Evolutionary conservation across 2,329 filamentous ascomycete species (phyloP), one percentile per base, ranked within the genome.

Genomic region (Pseudogymnoascus sp.): DNA sequence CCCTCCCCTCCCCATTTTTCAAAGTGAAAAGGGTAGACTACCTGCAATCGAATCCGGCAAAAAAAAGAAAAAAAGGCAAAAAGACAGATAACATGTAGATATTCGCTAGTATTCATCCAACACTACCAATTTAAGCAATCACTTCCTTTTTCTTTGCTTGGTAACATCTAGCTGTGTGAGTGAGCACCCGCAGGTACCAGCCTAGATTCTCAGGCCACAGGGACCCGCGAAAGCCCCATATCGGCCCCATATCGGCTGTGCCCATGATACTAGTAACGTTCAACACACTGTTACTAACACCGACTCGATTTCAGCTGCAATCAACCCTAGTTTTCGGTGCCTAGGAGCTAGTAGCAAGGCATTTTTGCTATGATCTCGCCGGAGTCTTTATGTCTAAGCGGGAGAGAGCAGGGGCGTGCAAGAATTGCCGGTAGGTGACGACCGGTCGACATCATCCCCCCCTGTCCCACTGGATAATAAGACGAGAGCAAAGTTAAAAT

Each of bases 371-470:
- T 41, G 38, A 9, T 21, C 16, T 41, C 63, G 31, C 52, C 25
- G 28, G 21, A 31, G 40, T 37, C 25, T 14, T 33, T 6, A 60
- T 65, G 61, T 49, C 38, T 11, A 65, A 64, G 33, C 64, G 64
- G 25, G 64, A 45, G 21, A 62, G 64, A 40, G 61, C 62, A 25
- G 40, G 33, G 37, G 64, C 64, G 9, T 65, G 64, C 38, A 63
- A 55, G 16, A 64, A 52, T 60, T 65, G 62, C 59, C 52, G 64
- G 62, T 65, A 65, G 3, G 45, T 33, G 28, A 8, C 55, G 28
- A 8, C 55, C 8, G 37, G 37, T n/a, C 37, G 37, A 16, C n/a
- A 16, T 40, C 6, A n/a, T 37, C 37, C 3, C 16, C n/a, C 7
- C 35, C 35, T 16, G 37, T 16, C n/a, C 37, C n/a, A 16, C 37